Evolutionary conservation across 768 basidiomycete species (phyloP).

Genomic region (Chlorophyllum brunneum): DNA sequence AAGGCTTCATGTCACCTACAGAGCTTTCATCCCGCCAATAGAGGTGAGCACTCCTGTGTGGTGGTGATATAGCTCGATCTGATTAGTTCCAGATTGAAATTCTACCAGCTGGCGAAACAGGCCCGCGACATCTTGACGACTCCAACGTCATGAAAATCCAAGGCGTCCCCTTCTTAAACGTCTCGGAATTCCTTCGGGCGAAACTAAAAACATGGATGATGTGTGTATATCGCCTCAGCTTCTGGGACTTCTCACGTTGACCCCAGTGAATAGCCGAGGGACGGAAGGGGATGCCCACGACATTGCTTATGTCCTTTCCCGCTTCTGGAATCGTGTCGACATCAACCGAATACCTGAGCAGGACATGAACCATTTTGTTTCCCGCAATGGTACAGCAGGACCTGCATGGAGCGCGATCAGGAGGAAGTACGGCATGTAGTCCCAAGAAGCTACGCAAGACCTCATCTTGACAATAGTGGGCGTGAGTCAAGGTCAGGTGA

Average conservation of each 20-base stretch:
- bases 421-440: constrained; percentile 65
- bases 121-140: constrained; percentile 69
- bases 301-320: constrained; percentile 64
- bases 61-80: constrained; percentile 11
- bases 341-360: constrained; percentile 83
- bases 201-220: constrained; percentile 83
- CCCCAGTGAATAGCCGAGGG: constrained; percentile 47
- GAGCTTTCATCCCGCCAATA: constrained; percentile 70
- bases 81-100: constrained; percentile 65
- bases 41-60: constrained; percentile 45
- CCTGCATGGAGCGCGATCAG: constrained; percentile 74
- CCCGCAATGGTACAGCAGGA: constrained; percentile 52
- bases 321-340: constrained; percentile 80
- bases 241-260: constrained; percentile 14
- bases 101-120: constrained; percentile 75
- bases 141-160: constrained; percentile 66
- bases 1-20: constrained; percentile 75
- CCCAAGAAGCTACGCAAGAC: background rate
- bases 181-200: constrained; percentile 82
- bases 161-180: constrained; percentile 75
- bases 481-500: constrained; percentile 9
- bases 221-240: constrained; percentile 38
- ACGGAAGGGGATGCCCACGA: constrained; percentile 75
- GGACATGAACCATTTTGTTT: constrained; percentile 78
- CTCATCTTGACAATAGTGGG: no score